These are phyloP conservation scores for Didymella segeticola DNA, from an alignment of 2,329 filamentous ascomycete genomes.

Conservation along the genomic window DNA sequence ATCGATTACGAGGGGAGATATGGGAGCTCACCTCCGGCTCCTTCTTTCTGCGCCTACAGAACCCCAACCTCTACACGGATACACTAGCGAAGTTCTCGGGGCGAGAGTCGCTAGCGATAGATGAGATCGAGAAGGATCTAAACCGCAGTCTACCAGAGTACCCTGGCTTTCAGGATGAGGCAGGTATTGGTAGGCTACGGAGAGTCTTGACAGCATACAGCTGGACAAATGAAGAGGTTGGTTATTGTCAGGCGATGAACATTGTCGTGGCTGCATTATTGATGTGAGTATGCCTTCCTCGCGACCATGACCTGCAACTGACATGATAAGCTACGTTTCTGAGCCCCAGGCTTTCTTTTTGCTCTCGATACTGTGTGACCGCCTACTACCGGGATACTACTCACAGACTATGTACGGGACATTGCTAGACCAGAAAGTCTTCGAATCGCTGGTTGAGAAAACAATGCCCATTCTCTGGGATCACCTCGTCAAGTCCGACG, in stretches of 20 bases:
- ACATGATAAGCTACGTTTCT: slow-evolving; percentile 78
- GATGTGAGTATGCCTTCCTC: slow-evolving; percentile 64
- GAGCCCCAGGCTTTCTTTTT: slow-evolving; percentile 95
- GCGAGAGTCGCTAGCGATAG: slow-evolving; percentile 89
- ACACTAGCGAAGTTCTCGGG: slow-evolving; percentile 85
- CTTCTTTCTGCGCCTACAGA: slow-evolving; percentile 84
- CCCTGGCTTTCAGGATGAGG: slow-evolving; percentile 94
- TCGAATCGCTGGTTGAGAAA: slow-evolving; percentile 96
- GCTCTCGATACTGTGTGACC: slow-evolving; percentile 88
- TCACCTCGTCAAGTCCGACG: slow-evolving; percentile 94
- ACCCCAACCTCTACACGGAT: slow-evolving; percentile 81
- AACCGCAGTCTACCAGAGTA: slow-evolving; percentile 97
- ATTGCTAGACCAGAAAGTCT: slow-evolving; percentile 93
- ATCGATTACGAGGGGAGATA: slow-evolving; percentile 88
- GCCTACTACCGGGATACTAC: slow-evolving; percentile 94
- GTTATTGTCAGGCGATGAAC: slow-evolving; percentile 99
- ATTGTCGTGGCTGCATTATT: slow-evolving; percentile 97
- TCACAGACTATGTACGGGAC: slow-evolving; percentile 99
- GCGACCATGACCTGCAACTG: too few species aligned
- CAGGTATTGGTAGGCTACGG: slow-evolving; percentile 88
- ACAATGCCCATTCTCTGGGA: slow-evolving; percentile 99
- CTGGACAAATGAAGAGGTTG: slow-evolving; percentile 94
- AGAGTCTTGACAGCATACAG: slow-evolving; percentile 96
- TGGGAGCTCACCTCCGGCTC: slow-evolving; percentile 97
- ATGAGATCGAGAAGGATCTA: slow-evolving; percentile 98